Evolutionary conservation across 176 grass and related monocot genomes (phyloP).

Genomic region (Cenchrus purpureus): DNA sequence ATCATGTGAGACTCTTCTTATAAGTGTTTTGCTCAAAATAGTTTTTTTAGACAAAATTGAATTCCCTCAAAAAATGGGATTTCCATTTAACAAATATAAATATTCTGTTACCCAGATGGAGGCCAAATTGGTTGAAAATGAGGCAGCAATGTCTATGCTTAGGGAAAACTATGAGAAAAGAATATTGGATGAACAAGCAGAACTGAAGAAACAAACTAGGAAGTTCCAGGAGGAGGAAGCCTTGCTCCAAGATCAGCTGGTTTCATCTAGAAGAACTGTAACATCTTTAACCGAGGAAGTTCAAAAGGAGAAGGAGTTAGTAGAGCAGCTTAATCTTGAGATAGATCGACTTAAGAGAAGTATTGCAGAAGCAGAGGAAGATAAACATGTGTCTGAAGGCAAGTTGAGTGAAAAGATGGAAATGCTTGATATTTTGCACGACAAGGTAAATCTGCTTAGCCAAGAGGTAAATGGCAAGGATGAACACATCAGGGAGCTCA

Average conservation of each 20-base stretch:
- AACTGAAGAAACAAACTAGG: slow-evolving; percentile 64
- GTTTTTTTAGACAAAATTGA: slow-evolving; percentile 1
- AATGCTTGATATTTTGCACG: slow-evolving; percentile 56
- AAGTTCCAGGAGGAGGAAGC: slow-evolving; percentile 71
- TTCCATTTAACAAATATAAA: slow-evolving; percentile 17
- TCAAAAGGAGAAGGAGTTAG: slow-evolving; percentile 56
- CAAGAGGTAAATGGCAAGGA: slow-evolving; percentile 77
- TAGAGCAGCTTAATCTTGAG: slow-evolving; percentile 63
- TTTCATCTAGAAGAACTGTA: slow-evolving; percentile 59
- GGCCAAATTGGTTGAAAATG: slow-evolving; percentile 74
- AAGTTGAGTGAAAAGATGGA: slow-evolving; percentile 69
- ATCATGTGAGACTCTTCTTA: not conserved
- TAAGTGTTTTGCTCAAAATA: slow-evolving; percentile 12
- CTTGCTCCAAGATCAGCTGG: slow-evolving; percentile 59
- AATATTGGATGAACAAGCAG: slow-evolving; percentile 65
- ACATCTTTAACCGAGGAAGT: slow-evolving; percentile 70
- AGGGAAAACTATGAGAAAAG: slow-evolving; percentile 80
- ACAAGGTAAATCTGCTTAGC: slow-evolving; percentile 68
- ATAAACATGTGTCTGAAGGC: slow-evolving; percentile 62
- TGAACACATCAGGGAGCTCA: slow-evolving; percentile 61
- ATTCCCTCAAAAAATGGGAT: not conserved
- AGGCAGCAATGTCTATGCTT: slow-evolving; percentile 67
- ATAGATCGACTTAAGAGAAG: slow-evolving; percentile 60
- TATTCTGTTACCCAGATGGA: slow-evolving; percentile 65
- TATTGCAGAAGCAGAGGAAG: slow-evolving; percentile 56